A percentile compares a stretch with the other conserved stretches of the same genome.
phyloP scores from a whole-genome alignment of 2,329 filamentous ascomycete genomes.

The Phialemoniopsis sp. region DNA sequence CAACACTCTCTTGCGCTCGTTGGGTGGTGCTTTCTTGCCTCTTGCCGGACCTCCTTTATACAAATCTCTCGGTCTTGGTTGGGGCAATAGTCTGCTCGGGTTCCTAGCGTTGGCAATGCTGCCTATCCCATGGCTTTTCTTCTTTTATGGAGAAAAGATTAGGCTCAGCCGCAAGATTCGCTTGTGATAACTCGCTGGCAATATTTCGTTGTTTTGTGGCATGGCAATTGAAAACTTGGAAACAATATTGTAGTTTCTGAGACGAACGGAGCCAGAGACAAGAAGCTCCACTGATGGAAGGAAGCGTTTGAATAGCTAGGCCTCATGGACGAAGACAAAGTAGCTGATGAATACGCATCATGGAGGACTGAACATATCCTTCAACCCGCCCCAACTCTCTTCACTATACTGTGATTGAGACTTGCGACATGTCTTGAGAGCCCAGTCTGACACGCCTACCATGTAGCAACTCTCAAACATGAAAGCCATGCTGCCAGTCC shows the following conservation, averaged over 20 bases:
- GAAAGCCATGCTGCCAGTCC: conserved; percentile 36
- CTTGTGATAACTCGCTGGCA: no score
- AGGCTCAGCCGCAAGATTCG: no score
- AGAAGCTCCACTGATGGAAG: no score
- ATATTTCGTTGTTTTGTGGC: no score
- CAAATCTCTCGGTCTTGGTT: conserved; percentile 45
- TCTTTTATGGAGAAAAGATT: conserved; percentile 39
- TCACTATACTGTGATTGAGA: conserved; percentile 53
- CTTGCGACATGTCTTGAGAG: conserved; percentile 29
- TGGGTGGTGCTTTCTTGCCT: conserved; percentile 50
- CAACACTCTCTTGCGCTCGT: conserved; percentile 45
- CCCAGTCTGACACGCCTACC: conserved; percentile 51
- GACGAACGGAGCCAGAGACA: no score
- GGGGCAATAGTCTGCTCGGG: conserved; percentile 53
- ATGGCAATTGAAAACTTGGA: no score
- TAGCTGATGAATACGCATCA: no score
- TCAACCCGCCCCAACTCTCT: conserved; percentile 66
- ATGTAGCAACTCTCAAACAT: conserved; percentile 44
- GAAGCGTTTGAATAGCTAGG: no score
- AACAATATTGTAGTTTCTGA: no score
- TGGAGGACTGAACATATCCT: no score
- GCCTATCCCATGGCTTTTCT: conserved; percentile 49
- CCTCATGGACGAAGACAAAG: no score
- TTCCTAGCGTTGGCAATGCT: conserved; percentile 44
- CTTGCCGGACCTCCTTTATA: conserved; percentile 49